phyloP scores from a whole-genome alignment of 139 green algal genomes.

The Tetradesmus lagerheimii region DNA sequence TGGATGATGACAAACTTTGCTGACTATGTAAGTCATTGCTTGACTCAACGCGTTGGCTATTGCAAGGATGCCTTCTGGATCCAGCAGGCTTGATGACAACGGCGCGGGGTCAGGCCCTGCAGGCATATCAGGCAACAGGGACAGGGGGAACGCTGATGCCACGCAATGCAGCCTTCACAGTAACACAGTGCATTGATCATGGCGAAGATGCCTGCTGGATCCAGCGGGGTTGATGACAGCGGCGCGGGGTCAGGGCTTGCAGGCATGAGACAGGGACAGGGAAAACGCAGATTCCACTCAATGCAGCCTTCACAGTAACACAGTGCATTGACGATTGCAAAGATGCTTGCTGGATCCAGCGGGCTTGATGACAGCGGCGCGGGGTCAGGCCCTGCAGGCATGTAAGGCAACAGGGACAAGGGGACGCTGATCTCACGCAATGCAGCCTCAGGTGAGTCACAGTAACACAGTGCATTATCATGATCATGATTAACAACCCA shows the following conservation, averaged over 20 bases:
- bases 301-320: too few relatives aligned
- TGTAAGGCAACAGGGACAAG: not conserved
- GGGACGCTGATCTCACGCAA: too few relatives aligned
- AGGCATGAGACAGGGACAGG: not conserved
- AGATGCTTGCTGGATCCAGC: slow-evolving; percentile 60
- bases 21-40: too few relatives aligned
- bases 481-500: too few relatives aligned
- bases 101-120: slow-evolving; percentile 23
- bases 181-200: not conserved
- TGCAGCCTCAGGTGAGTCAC: too few relatives aligned
- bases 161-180: not conserved
- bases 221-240: not conserved
- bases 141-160: not conserved
- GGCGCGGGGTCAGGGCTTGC: not conserved
- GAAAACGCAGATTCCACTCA: too few relatives aligned
- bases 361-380: slow-evolving; percentile 43
- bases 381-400: slow-evolving; percentile 17
- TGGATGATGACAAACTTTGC: too few relatives aligned
- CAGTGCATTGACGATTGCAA: slow-evolving; percentile 63
- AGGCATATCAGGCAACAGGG: not conserved
- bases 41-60: slow-evolving; percentile 57
- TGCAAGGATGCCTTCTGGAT: slow-evolving; percentile 55
- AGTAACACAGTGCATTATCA: too few relatives aligned
- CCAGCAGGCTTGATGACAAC: slow-evolving; percentile 54
- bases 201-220: not conserved